Conservation (phyloP, 2,329 filamentous ascomycete genomes). For the Fusarium illudens region DNA sequence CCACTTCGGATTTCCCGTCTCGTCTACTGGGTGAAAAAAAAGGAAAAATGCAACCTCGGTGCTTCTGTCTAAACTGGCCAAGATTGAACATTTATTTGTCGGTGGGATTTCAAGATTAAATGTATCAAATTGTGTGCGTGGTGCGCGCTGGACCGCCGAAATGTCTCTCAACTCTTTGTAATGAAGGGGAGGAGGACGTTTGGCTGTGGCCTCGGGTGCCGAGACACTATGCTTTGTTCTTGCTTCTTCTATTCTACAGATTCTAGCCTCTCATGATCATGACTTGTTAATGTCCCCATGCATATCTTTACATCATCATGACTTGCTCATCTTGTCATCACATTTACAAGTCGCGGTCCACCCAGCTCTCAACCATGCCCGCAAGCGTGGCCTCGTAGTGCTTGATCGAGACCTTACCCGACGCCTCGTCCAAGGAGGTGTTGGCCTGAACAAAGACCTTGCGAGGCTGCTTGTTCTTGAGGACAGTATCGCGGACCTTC, state of each 20-base stretch:
- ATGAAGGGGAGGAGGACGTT: background rate
- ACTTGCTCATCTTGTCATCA: slow-evolving; percentile 1
- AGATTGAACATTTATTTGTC: slow-evolving; percentile 29
- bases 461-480: slow-evolving; percentile 80
- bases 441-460: slow-evolving; percentile 97
- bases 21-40: slow-evolving; percentile 32
- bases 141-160: background rate
- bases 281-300: background rate
- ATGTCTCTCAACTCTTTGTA: background rate
- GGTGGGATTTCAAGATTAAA: slow-evolving; percentile 23
- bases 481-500: slow-evolving; percentile 78
- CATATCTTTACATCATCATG: background rate
- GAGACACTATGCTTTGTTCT: slow-evolving; percentile 5
- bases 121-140: slow-evolving; percentile 19
- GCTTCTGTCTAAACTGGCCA: slow-evolving; percentile 17
- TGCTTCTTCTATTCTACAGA: slow-evolving; percentile 30
- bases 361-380: slow-evolving; percentile 87
- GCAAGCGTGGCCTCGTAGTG: slow-evolving; percentile 85
- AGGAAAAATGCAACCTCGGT: slow-evolving; percentile 22
- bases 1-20: slow-evolving; percentile 36
- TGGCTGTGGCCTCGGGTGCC: background rate
- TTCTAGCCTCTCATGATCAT: background rate
- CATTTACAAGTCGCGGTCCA: slow-evolving; percentile 63
- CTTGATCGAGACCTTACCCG: slow-evolving; percentile 77
- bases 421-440: slow-evolving; percentile 74